Base-by-base conservation (phyloP, 306 rosid species). In the Heteromeles arbutifolia region DNA sequence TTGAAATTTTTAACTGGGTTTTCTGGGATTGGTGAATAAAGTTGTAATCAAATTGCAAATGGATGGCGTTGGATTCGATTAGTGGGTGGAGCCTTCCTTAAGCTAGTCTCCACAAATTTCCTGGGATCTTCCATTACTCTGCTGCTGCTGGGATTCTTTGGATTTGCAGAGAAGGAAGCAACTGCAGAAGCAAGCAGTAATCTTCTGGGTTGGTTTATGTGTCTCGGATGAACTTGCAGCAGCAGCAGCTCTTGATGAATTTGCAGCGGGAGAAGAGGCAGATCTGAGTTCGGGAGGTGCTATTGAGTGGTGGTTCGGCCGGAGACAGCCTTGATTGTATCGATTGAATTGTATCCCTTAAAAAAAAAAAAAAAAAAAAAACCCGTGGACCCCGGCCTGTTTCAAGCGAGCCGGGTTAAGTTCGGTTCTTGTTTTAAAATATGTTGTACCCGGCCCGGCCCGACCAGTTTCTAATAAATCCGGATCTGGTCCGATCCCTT, bases 31-130 rank as follows among this genome's bases (percentile, higher is more conserved):
- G 29, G 29, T 28, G 29, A 28, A 28, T 28, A 28, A 28, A 28
- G 3, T 28, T 28, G 29, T 28, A 28, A 28, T 28, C 1, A 28
- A 28, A 28, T 28, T 28, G 29, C 29, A 28, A 28, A 28, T 28
- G 29, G 29, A 28, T 28, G 29, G 3, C 29, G 29, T 2, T 28
- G 2, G 94, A 81, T 89, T 89, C 41, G 95, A 88, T 12, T 85
- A 82, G 90, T 91, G 37, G 77, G 50, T 11, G 91, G 95, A 24
- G 88, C 84, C 77, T 73, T 67, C 86, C 84, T 86, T 79, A 89
- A 85, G 79, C 84, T 89, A 52, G 92, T 62, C 59, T 79, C 81
- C 5, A 74, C 57, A n/a, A 89, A 84, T 82, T 70, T 80, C 86
- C 76, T 54, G 52, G 82, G 28, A 73, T 78, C 82, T 78, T 74